Base-by-base conservation (phyloP, 2,329 filamentous ascomycete genomes). In the Colletotrichum siamense region DNA sequence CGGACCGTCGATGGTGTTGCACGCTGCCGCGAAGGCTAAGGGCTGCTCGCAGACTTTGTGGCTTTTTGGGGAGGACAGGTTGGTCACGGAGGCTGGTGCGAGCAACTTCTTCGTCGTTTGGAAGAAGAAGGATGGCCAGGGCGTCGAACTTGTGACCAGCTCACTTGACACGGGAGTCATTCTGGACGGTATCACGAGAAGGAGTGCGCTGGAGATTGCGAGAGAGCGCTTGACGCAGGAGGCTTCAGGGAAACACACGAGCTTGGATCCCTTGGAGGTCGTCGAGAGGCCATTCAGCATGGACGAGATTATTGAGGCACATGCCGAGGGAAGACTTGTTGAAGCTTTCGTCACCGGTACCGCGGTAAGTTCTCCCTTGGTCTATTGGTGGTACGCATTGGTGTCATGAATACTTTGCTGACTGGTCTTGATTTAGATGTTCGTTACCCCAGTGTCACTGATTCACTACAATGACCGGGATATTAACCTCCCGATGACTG, bases 281-380 rank as follows among this genome's bases (percentile, higher is more conserved):
- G 93, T 96, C 0, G 96, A 98, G 91, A 89, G 94, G 78, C 92
- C 92, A 78, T 97, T 96, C 85, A 95, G 92, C 28, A 98, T 98
- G 83, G 87, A 89, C 32, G 96, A 98, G 84, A 85, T 98, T n/a
- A 82, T 92, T 30, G 91, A 94, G 82, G 95, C 96, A 2, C 87
- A 92, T 30, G 86, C 89, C 55, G 95, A 98, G 81, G 95, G 95
- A 4, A 89, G 96, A 4, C 84, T 98, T 63, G 84, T 98, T 10
- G 96, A 98, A 86, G 91, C 95, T 2, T 98, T 98, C 82, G 95
- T 94, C 7, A 92, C 94, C 39, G 96, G 96, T 22, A 98, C 96
- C 76, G 96, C 96, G 73, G 93, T 94, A 88, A 88, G 92, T 90
- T 79, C 8, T 1, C 44, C n/a, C 26, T 24, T 44, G 2, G 65